Conservation (phyloP, 23 red algal species). For the Rhodosorus marinus region DNA sequence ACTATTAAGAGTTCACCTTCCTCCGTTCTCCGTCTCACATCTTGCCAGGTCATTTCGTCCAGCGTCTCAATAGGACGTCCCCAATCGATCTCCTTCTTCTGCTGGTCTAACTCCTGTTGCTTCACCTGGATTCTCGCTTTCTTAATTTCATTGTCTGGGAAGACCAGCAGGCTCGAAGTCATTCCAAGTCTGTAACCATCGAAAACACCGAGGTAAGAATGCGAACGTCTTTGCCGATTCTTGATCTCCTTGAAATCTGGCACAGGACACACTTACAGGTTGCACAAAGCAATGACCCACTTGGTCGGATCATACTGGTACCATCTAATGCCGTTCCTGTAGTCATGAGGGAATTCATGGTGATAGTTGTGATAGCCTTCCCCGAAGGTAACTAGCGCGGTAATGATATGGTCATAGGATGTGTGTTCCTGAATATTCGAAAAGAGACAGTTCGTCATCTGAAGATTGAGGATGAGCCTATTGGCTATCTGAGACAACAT, state of each 20-base stretch:
- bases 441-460: too few relatives aligned
- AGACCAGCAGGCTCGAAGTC: constrained; percentile 57
- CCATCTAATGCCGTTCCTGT: constrained; percentile 93
- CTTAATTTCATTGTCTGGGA: constrained; percentile 78
- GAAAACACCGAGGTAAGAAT: too few relatives aligned
- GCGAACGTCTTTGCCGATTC: too few relatives aligned
- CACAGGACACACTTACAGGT: too few relatives aligned
- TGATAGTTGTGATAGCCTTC: constrained; percentile 99
- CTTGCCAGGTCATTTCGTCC: constrained; percentile 54
- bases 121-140: constrained; percentile 83
- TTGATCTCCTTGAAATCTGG: too few relatives aligned
- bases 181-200: constrained; percentile 51
- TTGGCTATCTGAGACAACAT: too few relatives aligned
- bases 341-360: constrained; percentile 98
- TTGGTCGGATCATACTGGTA: constrained; percentile 99
- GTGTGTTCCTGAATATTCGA: constrained; percentile 74
- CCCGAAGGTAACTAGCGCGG: constrained; percentile 81
- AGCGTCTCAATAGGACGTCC: constrained; percentile 35
- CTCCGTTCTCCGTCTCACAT: constrained; percentile 16
- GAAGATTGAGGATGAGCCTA: too few relatives aligned
- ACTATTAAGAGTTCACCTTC: constrained; percentile 51
- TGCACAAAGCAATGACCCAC: constrained; percentile 67
- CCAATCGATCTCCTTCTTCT: constrained; percentile 82
- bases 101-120: constrained; percentile 68
- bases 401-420: constrained; percentile 83